A percentile compares a stretch with the other conserved stretches of the same genome.
These are phyloP conservation scores for Biscogniauxia marginata DNA, from an alignment of 2,329 filamentous ascomycete genomes.

Conservation along the genomic window DNA sequence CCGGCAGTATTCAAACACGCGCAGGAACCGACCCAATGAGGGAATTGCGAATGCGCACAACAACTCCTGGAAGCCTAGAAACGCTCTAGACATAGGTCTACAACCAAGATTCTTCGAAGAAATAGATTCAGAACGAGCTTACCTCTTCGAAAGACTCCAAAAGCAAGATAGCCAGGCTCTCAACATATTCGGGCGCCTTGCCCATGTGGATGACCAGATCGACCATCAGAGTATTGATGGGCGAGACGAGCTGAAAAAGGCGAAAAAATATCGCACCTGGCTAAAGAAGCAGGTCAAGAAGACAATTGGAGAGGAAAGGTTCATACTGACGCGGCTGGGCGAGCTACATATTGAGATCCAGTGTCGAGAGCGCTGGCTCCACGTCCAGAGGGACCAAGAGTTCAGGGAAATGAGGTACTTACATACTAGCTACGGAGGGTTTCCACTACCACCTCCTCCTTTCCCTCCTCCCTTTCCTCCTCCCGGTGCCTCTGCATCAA, in stretches of 20 bases:
- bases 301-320: conserved; percentile 45
- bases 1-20: not conserved
- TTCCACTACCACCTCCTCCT: not conserved
- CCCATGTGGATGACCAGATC: conserved; percentile 1
- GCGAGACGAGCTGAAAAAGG: conserved; percentile 20
- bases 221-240: conserved; percentile 24
- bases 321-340: conserved; percentile 44
- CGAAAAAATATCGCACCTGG: conserved; percentile 40
- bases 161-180: not conserved
- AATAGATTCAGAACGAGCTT: not conserved
- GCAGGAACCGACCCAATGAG: not conserved
- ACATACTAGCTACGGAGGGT: not conserved
- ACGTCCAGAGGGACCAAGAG: conserved; percentile 30
- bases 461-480: not conserved
- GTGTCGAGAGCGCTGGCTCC: conserved; percentile 40
- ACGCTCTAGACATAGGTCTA: not conserved
- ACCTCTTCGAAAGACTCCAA: not conserved
- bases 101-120: not conserved
- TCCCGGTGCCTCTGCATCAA: not conserved
- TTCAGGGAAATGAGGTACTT: conserved; percentile 13
- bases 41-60: not conserved
- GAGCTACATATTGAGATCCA: conserved; percentile 51
- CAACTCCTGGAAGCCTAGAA: not conserved
- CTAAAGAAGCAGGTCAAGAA: conserved; percentile 44
- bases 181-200: not conserved